Base-by-base conservation (phyloP, 169 alveolate genomes). In the Plasmodium falciparum region DNA sequence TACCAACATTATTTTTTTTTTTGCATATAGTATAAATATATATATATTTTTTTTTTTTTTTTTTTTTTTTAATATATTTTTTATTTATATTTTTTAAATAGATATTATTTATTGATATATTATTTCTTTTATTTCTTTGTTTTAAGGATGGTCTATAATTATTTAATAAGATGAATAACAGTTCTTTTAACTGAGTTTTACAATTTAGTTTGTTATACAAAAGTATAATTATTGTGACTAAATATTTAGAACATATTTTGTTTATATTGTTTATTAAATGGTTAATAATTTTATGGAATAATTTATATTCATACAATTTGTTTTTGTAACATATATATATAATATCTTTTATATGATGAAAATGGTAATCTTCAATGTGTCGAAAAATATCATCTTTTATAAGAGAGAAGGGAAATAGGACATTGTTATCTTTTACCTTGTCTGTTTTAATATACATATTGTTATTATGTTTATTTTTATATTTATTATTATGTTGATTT, bases 181-280 rank as follows among this genome's bases (percentile, higher is more conserved):
- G 13, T 58, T 67, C 65, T 15, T 26, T 69, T 5, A 39, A 1
- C 6, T 39, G 2, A 8, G n/a, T 43, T 56, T 56, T 67, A 26
- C 45, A 54, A 0, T 62, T 72, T n/a, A 66, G 17, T 33, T 20
- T 76, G 1, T 33, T 45, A 20, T 67, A 61, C 52, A 80, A 3
- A 26, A 29, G 52, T 17, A 80, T 80, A 47, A 45, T 52, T 54
- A 69, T 20, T 69, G 29, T 29, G 39, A 17, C 15, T 22, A 80
- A 17, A 8, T 13, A n/a, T 15, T 61, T 80, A 4, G 90, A 80
- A 61, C 54, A 49, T 22, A 80, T 26, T 17, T 26, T 50, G 59
- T 80, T 54, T 33, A 80, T 26, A 33, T 80, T 67, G 0, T 80
- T 73, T 43, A 80, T 47, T 1, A 69, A 29, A 29, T 66, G 67